phyloP scores from a whole-genome alignment of 768 basidiomycete genomes.

The Lactifluus hygrophoroides region DNA sequence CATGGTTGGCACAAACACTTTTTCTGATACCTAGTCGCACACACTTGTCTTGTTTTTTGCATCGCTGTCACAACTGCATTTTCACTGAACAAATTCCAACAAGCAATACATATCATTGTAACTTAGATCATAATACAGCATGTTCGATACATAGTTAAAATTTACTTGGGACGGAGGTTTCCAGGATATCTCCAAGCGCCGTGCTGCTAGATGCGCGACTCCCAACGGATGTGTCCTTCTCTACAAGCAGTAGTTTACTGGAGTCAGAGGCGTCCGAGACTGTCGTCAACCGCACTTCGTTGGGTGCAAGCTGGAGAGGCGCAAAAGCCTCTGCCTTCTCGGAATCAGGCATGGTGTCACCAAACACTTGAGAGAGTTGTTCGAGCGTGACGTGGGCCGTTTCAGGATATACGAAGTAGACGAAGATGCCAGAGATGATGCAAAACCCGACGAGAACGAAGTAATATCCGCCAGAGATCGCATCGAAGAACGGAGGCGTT shows the following conservation, averaged over 20 bases:
- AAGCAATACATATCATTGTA: not conserved
- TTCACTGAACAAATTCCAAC: not conserved
- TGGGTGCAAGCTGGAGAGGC: not conserved
- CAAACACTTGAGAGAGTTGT: conserved; percentile 42
- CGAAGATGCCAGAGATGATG: conserved; percentile 36
- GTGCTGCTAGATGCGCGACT: conserved; percentile 7
- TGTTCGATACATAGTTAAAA: not conserved
- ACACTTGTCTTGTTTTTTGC: not conserved
- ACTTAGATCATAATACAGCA: not conserved
- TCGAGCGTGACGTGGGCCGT: conserved; percentile 44
- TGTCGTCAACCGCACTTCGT: not conserved
- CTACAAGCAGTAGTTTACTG: not conserved
- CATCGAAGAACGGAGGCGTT: conserved; percentile 52
- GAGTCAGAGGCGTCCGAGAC: not conserved
- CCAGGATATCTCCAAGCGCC: not conserved
- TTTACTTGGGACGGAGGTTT: not conserved
- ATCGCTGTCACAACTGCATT: not conserved
- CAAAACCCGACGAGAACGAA: conserved; percentile 43
- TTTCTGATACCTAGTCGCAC: not conserved
- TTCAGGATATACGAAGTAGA: conserved; percentile 43
- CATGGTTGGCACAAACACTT: conserved; percentile 2
- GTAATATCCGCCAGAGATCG: conserved; percentile 40
- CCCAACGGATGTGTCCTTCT: not conserved
- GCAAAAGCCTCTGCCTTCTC: not conserved
- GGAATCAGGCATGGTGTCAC: conserved; percentile 25